These are phyloP conservation scores for Phytopythium sindhum DNA, from an alignment of 352 stramenopile species.

Conservation along the genomic window DNA sequence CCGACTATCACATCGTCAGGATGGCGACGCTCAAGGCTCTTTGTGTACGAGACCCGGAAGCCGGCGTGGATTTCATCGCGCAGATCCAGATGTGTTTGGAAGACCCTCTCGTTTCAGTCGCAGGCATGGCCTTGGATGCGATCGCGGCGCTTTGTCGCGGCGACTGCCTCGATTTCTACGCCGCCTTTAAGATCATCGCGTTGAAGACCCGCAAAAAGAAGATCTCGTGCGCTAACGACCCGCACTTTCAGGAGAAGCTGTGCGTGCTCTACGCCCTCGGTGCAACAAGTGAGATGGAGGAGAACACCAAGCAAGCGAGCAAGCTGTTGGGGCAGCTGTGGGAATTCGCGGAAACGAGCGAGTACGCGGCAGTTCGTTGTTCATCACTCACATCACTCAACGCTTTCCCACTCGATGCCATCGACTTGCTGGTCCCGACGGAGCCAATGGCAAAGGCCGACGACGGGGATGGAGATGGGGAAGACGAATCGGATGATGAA, in stretches of 20 bases:
- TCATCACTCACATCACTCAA: constrained; percentile 42
- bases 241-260: constrained; percentile 54
- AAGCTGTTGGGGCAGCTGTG: constrained; percentile 54
- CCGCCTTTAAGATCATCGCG: constrained; percentile 69
- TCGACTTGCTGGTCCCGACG: constrained; percentile 31
- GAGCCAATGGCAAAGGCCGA: not conserved
- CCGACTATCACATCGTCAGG: constrained; percentile 30
- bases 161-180: constrained; percentile 75
- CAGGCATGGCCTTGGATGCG: constrained; percentile 60
- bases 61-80: constrained; percentile 66
- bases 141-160: constrained; percentile 49
- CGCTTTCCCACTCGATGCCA: constrained; percentile 36
- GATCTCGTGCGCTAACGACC: constrained; percentile 34
- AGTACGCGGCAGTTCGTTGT: constrained; percentile 31
- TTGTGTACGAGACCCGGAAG: constrained; percentile 59
- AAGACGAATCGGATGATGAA: constrained; percentile 24
- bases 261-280: constrained; percentile 54
- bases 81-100: constrained; percentile 58
- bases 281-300: constrained; percentile 21
- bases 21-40: constrained; percentile 62
- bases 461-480: constrained; percentile 24
- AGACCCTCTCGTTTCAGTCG: constrained; percentile 43
- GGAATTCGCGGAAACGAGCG: constrained; percentile 31
- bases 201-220: constrained; percentile 69
- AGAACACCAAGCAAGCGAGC: constrained; percentile 36